Evolutionary conservation across 345 rosid genomes (phyloP), one percentile per base, ranked within the genome.

Genomic region (Hibiscus syriacus): DNA sequence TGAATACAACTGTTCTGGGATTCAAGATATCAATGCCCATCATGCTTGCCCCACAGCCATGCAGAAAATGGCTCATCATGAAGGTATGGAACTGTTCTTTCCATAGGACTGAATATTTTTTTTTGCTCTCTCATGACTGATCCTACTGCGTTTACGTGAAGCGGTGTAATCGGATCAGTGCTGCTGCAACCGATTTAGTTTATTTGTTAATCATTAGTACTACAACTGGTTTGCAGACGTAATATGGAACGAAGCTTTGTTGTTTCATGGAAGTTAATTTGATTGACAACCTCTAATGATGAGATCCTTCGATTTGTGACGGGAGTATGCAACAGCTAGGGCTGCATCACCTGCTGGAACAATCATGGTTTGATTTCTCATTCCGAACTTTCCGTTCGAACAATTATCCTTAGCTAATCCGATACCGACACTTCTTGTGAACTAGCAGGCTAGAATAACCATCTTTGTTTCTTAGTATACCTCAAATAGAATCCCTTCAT

Each of bases 21-120:
- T 90, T 84, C 84, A 90, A 90, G 67, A 79, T 90, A 73, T 90
- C 97, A 0, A 90, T 90, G 97, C 97, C 94, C 0, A 87, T 90
- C 80, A 90, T 90, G 97, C 76, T 90, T 84, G 97, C 97, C 70
- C 97, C 97, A 34, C 94, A 30, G 97, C 97, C 62, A 52, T 90
- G 71, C 94, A 87, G 82, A 90, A 90, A 78, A 90, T 90, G 97
- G 97, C 97, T 76, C 97, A 90, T 70, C 97, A 92, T 5, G 94
- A 87, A 72, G 97, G 97, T 86, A 73, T 20, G 57, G 8, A 2
- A 19, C 17, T 32, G 39, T 36, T 36, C 2, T 34, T 34, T 34
- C 1, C 1, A 34, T 5, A 25, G 9, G n/a, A n/a, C n/a, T n/a
- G n/a, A n/a, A n/a, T n/a, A n/a, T 25, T 55, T 55, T 5, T 6